Percentiles rank a stretch among this genome's conserved stretches.
These are phyloP conservation scores for Adenanthera pavonina DNA, from an alignment of 306 rosid genomes.

Conservation along the genomic window DNA sequence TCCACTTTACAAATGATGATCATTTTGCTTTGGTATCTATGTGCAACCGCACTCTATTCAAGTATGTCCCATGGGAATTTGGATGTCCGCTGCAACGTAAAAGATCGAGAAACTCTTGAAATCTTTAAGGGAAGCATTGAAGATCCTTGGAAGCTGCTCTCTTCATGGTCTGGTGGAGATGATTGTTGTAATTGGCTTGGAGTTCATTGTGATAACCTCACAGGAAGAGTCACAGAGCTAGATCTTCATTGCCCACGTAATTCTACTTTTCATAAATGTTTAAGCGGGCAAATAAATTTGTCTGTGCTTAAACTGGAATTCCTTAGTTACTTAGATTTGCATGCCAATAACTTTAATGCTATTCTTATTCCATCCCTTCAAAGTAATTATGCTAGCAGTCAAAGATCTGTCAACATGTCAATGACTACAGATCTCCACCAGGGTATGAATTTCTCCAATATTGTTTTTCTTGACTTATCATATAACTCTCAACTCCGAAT, in stretches of 20 bases:
- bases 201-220: no score
- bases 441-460: slow-evolving; percentile 5
- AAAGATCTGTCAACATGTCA: no score
- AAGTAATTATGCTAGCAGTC: background rate
- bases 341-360: no score
- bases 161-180: slow-evolving; percentile 18
- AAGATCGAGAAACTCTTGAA: slow-evolving; percentile 5
- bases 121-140: slow-evolving; percentile 3
- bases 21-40: background rate
- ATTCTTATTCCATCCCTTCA: background rate
- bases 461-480: background rate
- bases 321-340: no score
- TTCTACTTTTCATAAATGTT: no score
- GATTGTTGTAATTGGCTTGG: background rate
- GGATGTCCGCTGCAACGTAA: background rate
- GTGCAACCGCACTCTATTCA: background rate
- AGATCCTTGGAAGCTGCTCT: slow-evolving; percentile 20
- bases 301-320: background rate
- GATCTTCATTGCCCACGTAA: no score
- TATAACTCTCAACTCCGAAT: background rate
- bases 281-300: slow-evolving; percentile 19
- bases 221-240: no score
- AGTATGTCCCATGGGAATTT: background rate
- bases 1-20: background rate
- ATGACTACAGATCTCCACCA: background rate